Base-by-base conservation (phyloP, 495 filamentous ascomycete genomes). In the Penicillium maclennaniae region DNA sequence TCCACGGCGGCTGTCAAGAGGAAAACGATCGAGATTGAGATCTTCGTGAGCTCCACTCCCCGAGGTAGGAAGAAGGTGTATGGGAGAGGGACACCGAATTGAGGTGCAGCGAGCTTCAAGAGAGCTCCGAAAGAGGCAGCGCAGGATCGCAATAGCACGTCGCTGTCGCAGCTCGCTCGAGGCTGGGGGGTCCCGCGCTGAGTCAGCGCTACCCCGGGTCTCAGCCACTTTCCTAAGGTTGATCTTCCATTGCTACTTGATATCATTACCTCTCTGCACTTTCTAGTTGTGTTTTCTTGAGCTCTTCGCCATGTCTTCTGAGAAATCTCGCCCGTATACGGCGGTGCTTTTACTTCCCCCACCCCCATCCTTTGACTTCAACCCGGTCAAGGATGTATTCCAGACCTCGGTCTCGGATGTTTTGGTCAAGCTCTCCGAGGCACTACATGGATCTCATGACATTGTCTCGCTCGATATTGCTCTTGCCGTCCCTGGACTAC, bases 281-380 rank as follows among this genome's bases (percentile, higher is more conserved):
- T 17, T 47, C 16, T 8, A 23, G 42, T 7, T 51, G 19, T 50
- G 19, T 19, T 27, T 19, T 51, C 17, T 25, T 43, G 31, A 17
- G 39, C 16, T 50, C 52, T 42, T 46, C 54, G 49, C 40, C 48
- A 73, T 70, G 61, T 51, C 63, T 50, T 56, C 60, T 41, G 55
- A 62, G 57, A 51, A 20, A 45, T 53, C 49, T 45, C 56, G 56
- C 40, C 49, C 61, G 27, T 49, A 67, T 48, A 69, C 69, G 49
- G 68, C 66, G 56, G 59, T 80, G 40, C 66, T 80, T 14, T 56
- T 82, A 25, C 69, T 82, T 45, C 79, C 79, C 38, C 62, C 69
- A 44, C 75, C 73, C 39, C 71, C 77, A 47, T 69, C 68, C 12
- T 60, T 70, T 54, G 62, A 75, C 0, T 64, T 75, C 37, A 57